Evolutionary conservation across 2,329 filamentous ascomycete species (phyloP).

Genomic region (Aspergillus arachidicola): DNA sequence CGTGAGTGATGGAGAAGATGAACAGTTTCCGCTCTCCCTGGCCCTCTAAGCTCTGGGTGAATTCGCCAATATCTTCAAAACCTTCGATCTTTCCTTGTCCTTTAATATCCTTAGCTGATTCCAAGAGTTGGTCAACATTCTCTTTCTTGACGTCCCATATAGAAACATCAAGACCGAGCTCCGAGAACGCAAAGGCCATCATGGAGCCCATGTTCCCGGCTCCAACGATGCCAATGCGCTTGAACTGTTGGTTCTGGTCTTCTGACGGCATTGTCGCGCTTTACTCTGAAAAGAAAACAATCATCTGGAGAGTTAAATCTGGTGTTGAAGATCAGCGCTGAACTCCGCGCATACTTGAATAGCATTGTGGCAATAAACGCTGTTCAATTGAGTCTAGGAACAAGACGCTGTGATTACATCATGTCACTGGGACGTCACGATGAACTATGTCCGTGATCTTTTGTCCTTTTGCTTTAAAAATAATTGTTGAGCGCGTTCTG

Average conservation of each 20-base stretch:
- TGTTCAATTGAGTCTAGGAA: not conserved
- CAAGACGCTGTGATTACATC: not conserved
- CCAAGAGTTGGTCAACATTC: conserved; percentile 38
- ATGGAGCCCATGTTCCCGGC: conserved; percentile 47
- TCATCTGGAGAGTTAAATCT: not conserved
- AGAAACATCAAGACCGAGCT: conserved; percentile 42
- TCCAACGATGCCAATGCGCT: conserved; percentile 43
- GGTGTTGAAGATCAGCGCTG: not conserved
- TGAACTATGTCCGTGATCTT: not conserved
- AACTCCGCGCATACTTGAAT: not conserved
- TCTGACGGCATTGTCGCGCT: conserved; percentile 22
- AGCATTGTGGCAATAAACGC: not conserved
- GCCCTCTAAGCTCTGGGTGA: conserved; percentile 37
- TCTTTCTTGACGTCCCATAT: conserved; percentile 39
- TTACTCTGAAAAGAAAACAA: not conserved
- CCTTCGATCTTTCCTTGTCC: conserved; percentile 36
- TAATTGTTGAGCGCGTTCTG: too few relatives aligned
- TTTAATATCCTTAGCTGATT: conserved; percentile 25
- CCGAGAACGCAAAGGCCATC: conserved; percentile 46
- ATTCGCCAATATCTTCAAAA: conserved; percentile 39
- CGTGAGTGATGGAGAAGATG: conserved; percentile 46
- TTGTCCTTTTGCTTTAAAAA: not conserved
- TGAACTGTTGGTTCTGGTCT: conserved; percentile 29
- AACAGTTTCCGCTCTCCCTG: conserved; percentile 37
- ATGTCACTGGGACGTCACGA: not conserved